Base-by-base conservation (phyloP, 495 filamentous ascomycete species). In the Daldinia vernicosa region DNA sequence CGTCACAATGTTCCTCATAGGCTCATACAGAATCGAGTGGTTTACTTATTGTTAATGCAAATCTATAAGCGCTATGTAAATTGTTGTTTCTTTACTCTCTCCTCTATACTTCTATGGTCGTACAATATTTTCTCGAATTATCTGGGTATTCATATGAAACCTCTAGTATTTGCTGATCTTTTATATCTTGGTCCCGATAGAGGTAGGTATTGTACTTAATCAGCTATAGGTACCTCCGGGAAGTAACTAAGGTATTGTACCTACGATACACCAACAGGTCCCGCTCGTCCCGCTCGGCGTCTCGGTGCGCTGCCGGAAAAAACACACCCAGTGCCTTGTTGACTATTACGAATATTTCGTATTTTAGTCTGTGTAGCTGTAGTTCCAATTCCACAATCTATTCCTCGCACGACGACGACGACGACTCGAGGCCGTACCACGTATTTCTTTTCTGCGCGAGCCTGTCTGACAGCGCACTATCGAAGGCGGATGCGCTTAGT, bases 391-490 rank as follows among this genome's bases (percentile, higher is more conserved):
- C 39, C 1, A 45, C 39, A 40, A 17, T 53, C 14, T 45, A 50
- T 55, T 35, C 57, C 60, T 64, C 14, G n/a, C 32, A 33, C 43
- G 14, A 58, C 62, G 24, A 56, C 62, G 24, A 56, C 51, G 39
- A 45, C 69, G 63, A 55, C 56, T 28, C 30, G 60, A 71, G 58
- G 30, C 61, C 15, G 37, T 60, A 60, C 66, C 53, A 72, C 69
- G 69, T 72, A 64, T 63, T 39, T 60, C 45, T 37, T 33, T 26
- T 27, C 19, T 33, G 40, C 63, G 51, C 33, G 47, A 71, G 52
- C 61, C 63, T 33, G 58, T 47, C 55, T 67, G 69, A 67, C 69
- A 72, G 69, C 69, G 54, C 69, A 72, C 47, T 45, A 60, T 60
- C 37, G 17, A 53, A 63, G 64, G 69, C 66, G 69, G 64, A 67